These are phyloP conservation scores for Psophocarpus tetragonolobus DNA, from an alignment of 306 rosid genomes.

Conservation along the genomic window DNA sequence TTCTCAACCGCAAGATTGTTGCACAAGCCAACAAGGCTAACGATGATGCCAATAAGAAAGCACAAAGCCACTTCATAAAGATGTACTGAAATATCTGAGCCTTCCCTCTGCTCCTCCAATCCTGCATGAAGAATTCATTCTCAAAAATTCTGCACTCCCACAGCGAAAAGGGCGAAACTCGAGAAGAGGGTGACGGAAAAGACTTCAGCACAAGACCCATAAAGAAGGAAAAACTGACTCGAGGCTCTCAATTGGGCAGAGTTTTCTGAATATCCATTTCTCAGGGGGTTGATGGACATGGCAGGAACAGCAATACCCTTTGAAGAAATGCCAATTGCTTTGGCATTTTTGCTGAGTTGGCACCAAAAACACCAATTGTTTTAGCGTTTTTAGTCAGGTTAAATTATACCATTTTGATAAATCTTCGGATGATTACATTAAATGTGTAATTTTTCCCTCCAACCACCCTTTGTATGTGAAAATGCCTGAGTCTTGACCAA, in stretches of 20 bases:
- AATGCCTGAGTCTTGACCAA: not conserved
- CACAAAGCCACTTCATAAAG: slow-evolving; percentile 82
- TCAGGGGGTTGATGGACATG: slow-evolving; percentile 39
- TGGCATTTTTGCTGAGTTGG: no score
- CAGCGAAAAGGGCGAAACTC: not conserved
- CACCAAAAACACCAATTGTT: no score
- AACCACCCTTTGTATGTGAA: no score
- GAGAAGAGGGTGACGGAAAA: slow-evolving; percentile 1
- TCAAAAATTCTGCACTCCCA: slow-evolving; percentile 65
- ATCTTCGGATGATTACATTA: no score
- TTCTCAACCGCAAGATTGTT: slow-evolving; percentile 93
- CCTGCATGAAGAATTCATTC: slow-evolving; percentile 87
- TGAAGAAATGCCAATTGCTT: no score
- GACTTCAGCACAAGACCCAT: not conserved
- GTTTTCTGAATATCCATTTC: slow-evolving; percentile 52
- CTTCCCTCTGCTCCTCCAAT: slow-evolving; percentile 77
- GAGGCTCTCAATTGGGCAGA: slow-evolving; percentile 90
- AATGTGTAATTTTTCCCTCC: no score
- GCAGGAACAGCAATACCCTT: no score
- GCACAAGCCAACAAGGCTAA: slow-evolving; percentile 70
- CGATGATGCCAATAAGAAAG: slow-evolving; percentile 63
- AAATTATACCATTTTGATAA: no score
- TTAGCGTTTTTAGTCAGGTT: no score
- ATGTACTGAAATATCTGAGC: slow-evolving; percentile 62
- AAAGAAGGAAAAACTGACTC: slow-evolving; percentile 64